Evolutionary conservation across 192 early-diverging fungal species (phyloP).

Genomic region (Mortierella claussenii): DNA sequence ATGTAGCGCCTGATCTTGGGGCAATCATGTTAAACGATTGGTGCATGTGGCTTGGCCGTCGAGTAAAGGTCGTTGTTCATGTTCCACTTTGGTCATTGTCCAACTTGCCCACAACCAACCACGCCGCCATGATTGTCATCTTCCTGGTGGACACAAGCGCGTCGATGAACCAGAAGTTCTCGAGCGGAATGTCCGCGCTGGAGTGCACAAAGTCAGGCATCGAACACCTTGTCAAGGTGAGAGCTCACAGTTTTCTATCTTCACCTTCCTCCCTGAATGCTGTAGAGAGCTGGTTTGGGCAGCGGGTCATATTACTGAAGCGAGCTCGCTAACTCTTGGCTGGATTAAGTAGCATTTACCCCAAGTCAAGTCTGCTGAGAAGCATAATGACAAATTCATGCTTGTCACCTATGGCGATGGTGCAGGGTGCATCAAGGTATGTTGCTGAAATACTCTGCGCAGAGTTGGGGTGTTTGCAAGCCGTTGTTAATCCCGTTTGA

Average conservation of each 20-base stretch:
- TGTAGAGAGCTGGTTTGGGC: too few species aligned
- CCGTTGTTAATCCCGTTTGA: too few species aligned
- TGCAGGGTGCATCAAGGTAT: constrained; percentile 62
- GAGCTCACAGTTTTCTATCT: too few species aligned
- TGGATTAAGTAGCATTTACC: constrained; percentile 30
- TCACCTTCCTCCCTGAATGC: too few species aligned
- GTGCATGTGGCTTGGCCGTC: too few species aligned
- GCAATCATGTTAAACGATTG: too few species aligned
- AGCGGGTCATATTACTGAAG: too few species aligned
- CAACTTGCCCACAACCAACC: too few species aligned
- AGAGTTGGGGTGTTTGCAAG: too few species aligned
- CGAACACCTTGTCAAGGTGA: constrained; percentile 78
- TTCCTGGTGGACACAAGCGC: constrained; percentile 88
- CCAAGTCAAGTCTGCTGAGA: constrained; percentile 54
- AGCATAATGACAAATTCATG: constrained; percentile 79
- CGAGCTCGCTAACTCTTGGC: too few species aligned
- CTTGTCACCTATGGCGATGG: constrained; percentile 75
- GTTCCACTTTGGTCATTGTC: too few species aligned
- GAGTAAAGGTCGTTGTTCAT: too few species aligned
- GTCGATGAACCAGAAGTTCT: constrained; percentile 80
- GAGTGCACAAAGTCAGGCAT: constrained; percentile 81
- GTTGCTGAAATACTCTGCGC: background rate
- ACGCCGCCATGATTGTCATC: constrained; percentile 65
- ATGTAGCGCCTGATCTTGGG: background rate
- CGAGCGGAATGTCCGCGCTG: constrained; percentile 67